Percentiles rank a stretch among this genome's conserved stretches.
Conservation (phyloP, 139 green algal genomes). For the Monoraphidium neglectum region DNA sequence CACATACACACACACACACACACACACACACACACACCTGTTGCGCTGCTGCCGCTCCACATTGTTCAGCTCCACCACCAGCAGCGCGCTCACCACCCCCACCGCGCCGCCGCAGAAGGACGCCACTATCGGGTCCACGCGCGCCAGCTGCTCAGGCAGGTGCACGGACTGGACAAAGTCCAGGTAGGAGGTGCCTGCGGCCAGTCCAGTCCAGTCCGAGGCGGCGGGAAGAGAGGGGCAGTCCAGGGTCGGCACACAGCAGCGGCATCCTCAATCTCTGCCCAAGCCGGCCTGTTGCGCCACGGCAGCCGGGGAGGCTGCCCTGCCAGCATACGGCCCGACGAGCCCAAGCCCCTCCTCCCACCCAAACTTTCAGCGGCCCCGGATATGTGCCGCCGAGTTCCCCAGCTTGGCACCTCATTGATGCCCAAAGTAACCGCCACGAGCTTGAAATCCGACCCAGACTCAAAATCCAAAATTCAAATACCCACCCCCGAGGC, state of each 20-base stretch:
- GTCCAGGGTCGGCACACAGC: background rate
- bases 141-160: constrained; percentile 87
- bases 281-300: background rate
- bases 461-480: background rate
- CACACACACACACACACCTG: constrained; percentile 15
- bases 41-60: constrained; percentile 77
- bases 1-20: no score
- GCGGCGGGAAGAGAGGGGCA: background rate
- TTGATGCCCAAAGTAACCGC: no score
- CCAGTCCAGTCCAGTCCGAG: background rate
- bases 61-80: constrained; percentile 98
- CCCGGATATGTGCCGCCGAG: no score
- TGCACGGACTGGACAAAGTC: constrained; percentile 93
- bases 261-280: no score
- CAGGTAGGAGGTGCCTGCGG: constrained; percentile 81
- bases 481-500: constrained; percentile 74
- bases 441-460: no score
- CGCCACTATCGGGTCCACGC: constrained; percentile 98
- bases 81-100: constrained; percentile 89
- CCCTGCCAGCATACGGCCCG: no score
- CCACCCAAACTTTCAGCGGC: no score
- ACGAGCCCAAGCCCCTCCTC: no score
- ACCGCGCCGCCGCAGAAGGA: constrained; percentile 97
- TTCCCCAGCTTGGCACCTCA: no score
- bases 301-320: background rate